Conservation (phyloP, 1,139 yeast genomes). For the Yarrowia galli region DNA sequence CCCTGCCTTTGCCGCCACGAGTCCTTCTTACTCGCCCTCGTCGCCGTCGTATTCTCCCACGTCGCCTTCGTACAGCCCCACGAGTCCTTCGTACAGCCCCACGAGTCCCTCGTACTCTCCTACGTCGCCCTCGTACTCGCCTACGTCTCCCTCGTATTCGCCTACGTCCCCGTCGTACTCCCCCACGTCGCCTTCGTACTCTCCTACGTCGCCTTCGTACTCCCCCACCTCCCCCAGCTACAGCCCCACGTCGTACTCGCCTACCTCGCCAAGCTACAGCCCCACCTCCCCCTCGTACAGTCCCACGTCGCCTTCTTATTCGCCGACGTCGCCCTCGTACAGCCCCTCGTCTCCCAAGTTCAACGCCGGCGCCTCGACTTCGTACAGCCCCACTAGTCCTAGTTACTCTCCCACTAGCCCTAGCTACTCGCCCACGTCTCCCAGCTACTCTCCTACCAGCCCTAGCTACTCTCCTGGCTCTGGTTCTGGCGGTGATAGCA, state of each 20-base stretch:
- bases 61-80: slow-evolving; percentile 56
- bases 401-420: slow-evolving; percentile 54
- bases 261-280: slow-evolving; percentile 45
- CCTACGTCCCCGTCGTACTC: slow-evolving; percentile 70
- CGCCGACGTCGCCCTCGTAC: slow-evolving; percentile 71
- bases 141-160: slow-evolving; percentile 63
- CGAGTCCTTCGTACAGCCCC: slow-evolving; percentile 68
- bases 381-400: slow-evolving; percentile 67
- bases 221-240: slow-evolving; percentile 72
- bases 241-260: slow-evolving; percentile 64
- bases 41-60: slow-evolving; percentile 53
- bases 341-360: slow-evolving; percentile 72
- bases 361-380: slow-evolving; percentile 57
- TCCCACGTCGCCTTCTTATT: slow-evolving; percentile 73
- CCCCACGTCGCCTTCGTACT: slow-evolving; percentile 73
- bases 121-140: slow-evolving; percentile 68
- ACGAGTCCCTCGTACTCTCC: slow-evolving; percentile 69
- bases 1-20: slow-evolving; percentile 63
- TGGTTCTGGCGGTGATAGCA: slow-evolving; percentile 8
- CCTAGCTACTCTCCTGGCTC: slow-evolving; percentile 43
- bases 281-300: slow-evolving; percentile 65
- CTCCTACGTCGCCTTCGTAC: slow-evolving; percentile 71
- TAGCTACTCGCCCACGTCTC: slow-evolving; percentile 63
- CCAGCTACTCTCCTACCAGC: slow-evolving; percentile 61
- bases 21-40: slow-evolving; percentile 2